Evolutionary conservation across 2,329 filamentous ascomycete genomes (phyloP).

Genomic region (Teratosphaeria epicoccoides): DNA sequence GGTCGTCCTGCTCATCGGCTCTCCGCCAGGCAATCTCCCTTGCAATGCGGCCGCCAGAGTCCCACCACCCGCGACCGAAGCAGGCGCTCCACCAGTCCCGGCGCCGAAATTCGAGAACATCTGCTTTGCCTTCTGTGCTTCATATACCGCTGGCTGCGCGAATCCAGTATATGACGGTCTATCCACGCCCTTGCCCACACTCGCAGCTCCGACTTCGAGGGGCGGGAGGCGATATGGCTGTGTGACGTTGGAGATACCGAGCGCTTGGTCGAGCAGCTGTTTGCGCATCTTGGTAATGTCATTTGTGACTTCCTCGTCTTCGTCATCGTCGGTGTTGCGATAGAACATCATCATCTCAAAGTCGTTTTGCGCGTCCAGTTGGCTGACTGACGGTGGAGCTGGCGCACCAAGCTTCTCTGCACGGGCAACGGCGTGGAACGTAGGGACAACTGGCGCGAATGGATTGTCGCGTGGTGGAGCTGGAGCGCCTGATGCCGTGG

Average conservation of each 20-base stretch:
- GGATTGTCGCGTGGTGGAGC: conserved; percentile 23
- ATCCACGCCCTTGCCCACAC: conserved; percentile 25
- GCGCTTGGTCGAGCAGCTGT: conserved; percentile 26
- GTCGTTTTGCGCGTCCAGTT: conserved; percentile 38
- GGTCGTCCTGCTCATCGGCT: conserved; percentile 20
- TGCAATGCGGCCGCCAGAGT: conserved; percentile 2
- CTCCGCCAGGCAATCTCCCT: conserved; percentile 2
- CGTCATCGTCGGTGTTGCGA: conserved; percentile 13
- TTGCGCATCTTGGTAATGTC: conserved; percentile 15
- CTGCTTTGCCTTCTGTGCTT: conserved; percentile 1
- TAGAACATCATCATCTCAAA: conserved; percentile 35
- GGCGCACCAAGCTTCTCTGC: conserved; percentile 38
- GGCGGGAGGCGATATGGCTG: conserved; percentile 26
- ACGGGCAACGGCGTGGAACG: conserved; percentile 36
- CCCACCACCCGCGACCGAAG: neutral
- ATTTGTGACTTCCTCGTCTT: conserved; percentile 2
- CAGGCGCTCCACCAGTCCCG: neutral
- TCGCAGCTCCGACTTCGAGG: conserved; percentile 25
- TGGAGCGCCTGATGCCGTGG: conserved; percentile 21
- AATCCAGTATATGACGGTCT: conserved; percentile 25
- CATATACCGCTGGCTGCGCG: conserved; percentile 10
- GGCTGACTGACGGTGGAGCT: conserved; percentile 31
- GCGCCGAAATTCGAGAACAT: neutral
- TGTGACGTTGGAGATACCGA: conserved; percentile 15
- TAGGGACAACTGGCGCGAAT: conserved; percentile 37